These are phyloP conservation scores for Carex pumila DNA, from an alignment of 176 grass and related monocot genomes.

Conservation along the genomic window DNA sequence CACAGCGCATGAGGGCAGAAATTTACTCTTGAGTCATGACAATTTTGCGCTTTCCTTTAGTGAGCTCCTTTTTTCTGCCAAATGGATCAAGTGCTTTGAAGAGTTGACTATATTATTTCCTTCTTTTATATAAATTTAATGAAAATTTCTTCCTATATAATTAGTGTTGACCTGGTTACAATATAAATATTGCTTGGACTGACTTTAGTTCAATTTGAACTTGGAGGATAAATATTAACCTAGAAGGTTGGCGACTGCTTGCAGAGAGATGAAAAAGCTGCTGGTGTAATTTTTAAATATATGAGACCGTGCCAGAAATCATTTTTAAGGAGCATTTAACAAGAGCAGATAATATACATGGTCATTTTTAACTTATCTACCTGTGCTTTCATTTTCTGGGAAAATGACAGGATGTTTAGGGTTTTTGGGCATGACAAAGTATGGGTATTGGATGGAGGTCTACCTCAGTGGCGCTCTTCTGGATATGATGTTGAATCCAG, in stretches of 20 bases:
- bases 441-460: constrained; percentile 93
- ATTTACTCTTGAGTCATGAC: neutral
- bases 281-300: neutral
- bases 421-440: constrained; percentile 87
- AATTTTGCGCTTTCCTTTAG: neutral
- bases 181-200: neutral
- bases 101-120: neutral
- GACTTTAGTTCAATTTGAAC: neutral
- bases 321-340: neutral
- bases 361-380: neutral
- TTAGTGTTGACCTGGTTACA: neutral
- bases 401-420: constrained; percentile 78
- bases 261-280: neutral
- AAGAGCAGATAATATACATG: neutral
- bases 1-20: neutral
- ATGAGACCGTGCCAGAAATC: neutral
- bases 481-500: constrained; percentile 96
- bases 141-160: neutral
- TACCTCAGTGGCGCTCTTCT: constrained; percentile 78
- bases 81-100: neutral
- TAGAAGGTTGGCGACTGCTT: neutral
- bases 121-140: neutral
- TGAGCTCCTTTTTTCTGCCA: neutral
- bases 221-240: neutral
- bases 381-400: neutral